A percentile compares a stretch with the other conserved stretches of the same genome.
These are phyloP conservation scores for Blepharisma undulans DNA, from an alignment of 169 alveolate genomes.

Conservation along the genomic window DNA sequence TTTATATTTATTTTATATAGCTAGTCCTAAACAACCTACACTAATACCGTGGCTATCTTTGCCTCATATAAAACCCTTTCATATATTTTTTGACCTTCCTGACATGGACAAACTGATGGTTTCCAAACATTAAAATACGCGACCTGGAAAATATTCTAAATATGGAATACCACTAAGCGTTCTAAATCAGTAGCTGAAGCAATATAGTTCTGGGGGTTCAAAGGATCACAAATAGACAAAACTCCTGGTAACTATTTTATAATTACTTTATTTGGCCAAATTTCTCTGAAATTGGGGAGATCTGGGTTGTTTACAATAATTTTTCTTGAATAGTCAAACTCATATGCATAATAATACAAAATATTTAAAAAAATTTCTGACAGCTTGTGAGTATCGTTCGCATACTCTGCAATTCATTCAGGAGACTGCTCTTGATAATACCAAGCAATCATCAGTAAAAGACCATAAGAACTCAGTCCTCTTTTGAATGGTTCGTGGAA, in stretches of 20 bases:
- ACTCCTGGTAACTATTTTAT: neutral
- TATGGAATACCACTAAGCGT: neutral
- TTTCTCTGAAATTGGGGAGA: neutral
- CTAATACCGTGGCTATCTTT: neutral
- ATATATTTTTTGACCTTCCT: neutral
- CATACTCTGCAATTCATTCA: neutral
- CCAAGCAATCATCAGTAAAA: slow-evolving; percentile 24
- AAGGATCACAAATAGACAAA: neutral
- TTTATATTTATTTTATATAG: neutral
- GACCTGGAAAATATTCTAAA: neutral
- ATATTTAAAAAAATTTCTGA: neutral
- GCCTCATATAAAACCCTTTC: slow-evolving; percentile 1
- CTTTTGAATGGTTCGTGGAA: slow-evolving; percentile 36
- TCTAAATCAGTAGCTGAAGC: neutral
- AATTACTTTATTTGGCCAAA: neutral
- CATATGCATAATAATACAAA: neutral
- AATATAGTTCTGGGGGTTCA: neutral
- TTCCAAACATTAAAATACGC: neutral
- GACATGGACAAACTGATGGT: neutral
- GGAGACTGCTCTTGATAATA: neutral
- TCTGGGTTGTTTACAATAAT: neutral
- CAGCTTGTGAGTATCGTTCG: neutral
- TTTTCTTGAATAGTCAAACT: neutral
- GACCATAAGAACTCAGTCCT: slow-evolving; percentile 31
- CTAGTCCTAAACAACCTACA: neutral